Evolutionary conservation across 352 stramenopile genomes (phyloP).

Genomic region (Pythium dissotocum): DNA sequence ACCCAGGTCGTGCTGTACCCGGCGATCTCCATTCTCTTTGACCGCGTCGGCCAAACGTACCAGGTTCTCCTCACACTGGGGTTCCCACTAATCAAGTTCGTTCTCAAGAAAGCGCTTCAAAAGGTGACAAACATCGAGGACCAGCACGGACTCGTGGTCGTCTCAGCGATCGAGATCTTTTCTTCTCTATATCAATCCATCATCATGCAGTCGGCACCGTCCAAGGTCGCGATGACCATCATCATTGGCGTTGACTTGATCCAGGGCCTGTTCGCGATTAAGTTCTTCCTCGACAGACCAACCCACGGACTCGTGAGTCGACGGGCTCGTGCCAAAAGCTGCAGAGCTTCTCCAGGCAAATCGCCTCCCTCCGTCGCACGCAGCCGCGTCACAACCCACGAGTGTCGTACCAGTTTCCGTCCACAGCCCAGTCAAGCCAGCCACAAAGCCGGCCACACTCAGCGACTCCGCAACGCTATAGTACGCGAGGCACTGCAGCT

Average conservation of each 20-base stretch:
- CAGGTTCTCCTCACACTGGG: conserved; percentile 13
- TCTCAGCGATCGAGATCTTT: conserved; percentile 18
- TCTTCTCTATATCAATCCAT: conserved; percentile 23
- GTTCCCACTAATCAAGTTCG: conserved; percentile 20
- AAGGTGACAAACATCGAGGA: conserved; percentile 1
- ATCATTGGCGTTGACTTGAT: conserved; percentile 26
- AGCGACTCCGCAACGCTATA: not conserved
- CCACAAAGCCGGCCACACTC: not conserved
- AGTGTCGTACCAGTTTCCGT: no score
- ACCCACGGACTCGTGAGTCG: not conserved
- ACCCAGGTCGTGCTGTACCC: conserved; percentile 16
- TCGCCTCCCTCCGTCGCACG: not conserved
- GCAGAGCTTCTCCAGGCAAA: not conserved
- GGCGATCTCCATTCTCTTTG: conserved; percentile 12
- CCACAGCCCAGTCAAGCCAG: no score
- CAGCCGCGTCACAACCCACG: not conserved
- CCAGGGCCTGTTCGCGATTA: conserved; percentile 10
- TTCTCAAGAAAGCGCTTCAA: conserved; percentile 13
- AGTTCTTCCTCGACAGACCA: conserved; percentile 17
- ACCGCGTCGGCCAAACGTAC: conserved; percentile 5
- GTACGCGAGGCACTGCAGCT: conserved; percentile 15
- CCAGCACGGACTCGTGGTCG: conserved; percentile 5
- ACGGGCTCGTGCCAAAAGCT: conserved; percentile 2
- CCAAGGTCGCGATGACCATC: conserved; percentile 9
- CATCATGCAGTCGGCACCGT: conserved; percentile 22